Evolutionary conservation across 441 rosid species (phyloP).

Genomic region (Populus hybrid): DNA sequence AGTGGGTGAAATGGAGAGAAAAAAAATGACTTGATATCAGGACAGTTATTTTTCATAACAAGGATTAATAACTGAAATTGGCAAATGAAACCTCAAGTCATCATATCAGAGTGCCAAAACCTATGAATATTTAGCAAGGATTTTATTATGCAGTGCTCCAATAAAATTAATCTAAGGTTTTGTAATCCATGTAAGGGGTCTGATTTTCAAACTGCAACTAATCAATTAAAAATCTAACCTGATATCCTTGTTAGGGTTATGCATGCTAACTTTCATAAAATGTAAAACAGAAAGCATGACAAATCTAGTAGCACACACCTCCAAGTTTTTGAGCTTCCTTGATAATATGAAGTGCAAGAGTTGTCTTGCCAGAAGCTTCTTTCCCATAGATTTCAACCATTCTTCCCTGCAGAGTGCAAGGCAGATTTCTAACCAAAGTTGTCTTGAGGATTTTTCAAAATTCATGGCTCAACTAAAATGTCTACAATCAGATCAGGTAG

Average conservation of each 20-base stretch:
- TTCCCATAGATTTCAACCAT: constrained; percentile 85
- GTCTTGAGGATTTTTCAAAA: not conserved
- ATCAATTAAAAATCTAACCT: constrained; percentile 4
- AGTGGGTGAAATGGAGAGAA: not conserved
- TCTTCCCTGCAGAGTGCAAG: no score
- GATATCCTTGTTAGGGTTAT: not conserved
- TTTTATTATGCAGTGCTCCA: not conserved
- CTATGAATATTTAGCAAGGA: not conserved
- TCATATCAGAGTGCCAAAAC: not conserved
- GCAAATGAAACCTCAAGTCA: not conserved
- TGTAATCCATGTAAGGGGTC: not conserved
- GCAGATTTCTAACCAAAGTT: constrained; percentile 17
- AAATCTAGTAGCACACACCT: constrained; percentile 37
- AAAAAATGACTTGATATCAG: not conserved
- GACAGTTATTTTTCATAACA: not conserved
- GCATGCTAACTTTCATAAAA: constrained; percentile 7
- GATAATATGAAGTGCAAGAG: constrained; percentile 87
- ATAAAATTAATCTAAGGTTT: not conserved
- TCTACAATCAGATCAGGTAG: not conserved
- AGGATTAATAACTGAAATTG: not conserved
- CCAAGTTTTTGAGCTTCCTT: constrained; percentile 95
- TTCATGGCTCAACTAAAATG: not conserved
- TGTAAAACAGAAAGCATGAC: constrained; percentile 6
- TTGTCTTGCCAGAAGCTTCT: constrained; percentile 98
- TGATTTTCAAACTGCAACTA: constrained; percentile 1